Conservation (phyloP, 164 flowering plant species). For the Stephania japonica region DNA sequence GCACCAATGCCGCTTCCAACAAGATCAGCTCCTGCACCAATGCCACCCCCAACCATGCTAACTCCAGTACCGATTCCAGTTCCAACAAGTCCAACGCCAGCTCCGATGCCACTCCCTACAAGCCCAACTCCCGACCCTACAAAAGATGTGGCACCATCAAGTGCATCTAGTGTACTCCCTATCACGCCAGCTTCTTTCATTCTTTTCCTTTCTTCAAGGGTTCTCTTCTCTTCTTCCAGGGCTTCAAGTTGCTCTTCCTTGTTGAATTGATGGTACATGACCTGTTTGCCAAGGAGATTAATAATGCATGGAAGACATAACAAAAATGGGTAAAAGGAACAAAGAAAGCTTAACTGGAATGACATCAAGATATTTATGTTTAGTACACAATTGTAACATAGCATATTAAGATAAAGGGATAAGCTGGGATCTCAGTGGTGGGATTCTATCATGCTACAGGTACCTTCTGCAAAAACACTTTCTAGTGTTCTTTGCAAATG, state of each 20-base stretch:
- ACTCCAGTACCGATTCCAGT: constrained; percentile 57
- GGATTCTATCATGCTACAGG: background rate
- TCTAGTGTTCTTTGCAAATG: no score
- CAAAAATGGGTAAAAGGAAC: background rate
- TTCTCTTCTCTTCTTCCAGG: constrained; percentile 79
- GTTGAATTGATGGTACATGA: constrained; percentile 61
- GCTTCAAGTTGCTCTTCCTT: constrained; percentile 84
- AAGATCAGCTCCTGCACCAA: constrained; percentile 2
- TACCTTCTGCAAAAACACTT: no score
- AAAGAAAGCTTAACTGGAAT: background rate
- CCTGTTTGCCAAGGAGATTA: constrained; percentile 30
- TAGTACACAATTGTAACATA: background rate
- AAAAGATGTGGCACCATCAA: constrained; percentile 62
- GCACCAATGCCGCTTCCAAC: background rate
- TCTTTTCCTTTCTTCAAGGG: constrained; percentile 68
- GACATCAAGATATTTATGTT: background rate
- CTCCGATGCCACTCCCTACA: constrained; percentile 56
- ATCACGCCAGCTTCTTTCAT: constrained; percentile 79
- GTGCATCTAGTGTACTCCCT: constrained; percentile 99
- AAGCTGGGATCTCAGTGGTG: background rate
- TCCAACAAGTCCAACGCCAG: constrained; percentile 55
- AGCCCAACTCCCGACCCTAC: constrained; percentile 63
- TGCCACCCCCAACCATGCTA: constrained; percentile 56
- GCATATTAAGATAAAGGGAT: no score
- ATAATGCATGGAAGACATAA: background rate